Base-by-base conservation (phyloP, 805 yeast species). In the Cyberlindnera euphorbiiphila region DNA sequence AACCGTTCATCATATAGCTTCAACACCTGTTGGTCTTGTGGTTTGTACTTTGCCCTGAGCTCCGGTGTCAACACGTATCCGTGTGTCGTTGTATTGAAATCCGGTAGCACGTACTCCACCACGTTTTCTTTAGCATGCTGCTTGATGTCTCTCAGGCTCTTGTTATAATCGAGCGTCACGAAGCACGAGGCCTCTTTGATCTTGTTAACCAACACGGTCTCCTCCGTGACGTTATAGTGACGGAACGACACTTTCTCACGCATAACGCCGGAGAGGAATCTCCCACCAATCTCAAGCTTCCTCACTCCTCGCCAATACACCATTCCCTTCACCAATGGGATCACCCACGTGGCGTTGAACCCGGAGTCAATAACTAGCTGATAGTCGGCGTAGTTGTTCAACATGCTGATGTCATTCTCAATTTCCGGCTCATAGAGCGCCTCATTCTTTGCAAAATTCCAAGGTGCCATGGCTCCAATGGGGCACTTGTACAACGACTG, bases 191-290 rank as follows among this genome's bases (percentile, higher is more conserved):
- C 67, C 54, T 89, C 96, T 54, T 93, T 93, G 47, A 94, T 84
- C 32, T 83, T 79, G 54, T 88, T 86, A 33, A 93, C 80, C 32
- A 93, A 62, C 3, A 84, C 67, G 0, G 95, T 81, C 60, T 94
- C 99, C 43, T 93, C 96, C 56, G 86, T 79, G 49, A 93, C 88
- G 54, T 93, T 91, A 59, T 89, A 93, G 64, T 93, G 93, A 37
- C 97, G 69, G 55, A 84, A 93, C 3, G 96, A 86, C 10, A 91
- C 75, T 33, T 85, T 70, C 54, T 93, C 98, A 45, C 88, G 71
- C 36, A 94, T 60, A 34, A 81, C 75, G 4, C 96, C 96, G 36
- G 87, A 85, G 36, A 93, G 61, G 34, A 85, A 68, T 39, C 85
- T 72, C 0, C 99, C 99, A 0, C 93, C 98, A 32, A 94, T 75